Conservation (phyloP, 192 early-diverging fungal species). For the Backusella liffmaniae region DNA sequence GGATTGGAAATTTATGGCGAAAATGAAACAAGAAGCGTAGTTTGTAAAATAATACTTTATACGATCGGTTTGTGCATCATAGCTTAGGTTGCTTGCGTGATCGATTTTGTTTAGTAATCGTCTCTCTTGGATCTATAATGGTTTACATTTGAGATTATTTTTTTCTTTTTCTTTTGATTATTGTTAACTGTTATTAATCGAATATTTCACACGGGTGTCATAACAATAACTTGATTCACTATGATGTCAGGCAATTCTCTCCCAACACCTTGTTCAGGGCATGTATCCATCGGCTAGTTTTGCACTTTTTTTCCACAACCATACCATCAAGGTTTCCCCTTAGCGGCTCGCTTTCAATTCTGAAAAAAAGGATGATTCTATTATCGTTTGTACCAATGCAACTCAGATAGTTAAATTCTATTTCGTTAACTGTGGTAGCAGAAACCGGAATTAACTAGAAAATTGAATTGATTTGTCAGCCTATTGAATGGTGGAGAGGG, state of each 20-base stretch:
- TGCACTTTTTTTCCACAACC: not conserved
- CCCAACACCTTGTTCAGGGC: too few species aligned
- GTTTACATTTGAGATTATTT: not conserved
- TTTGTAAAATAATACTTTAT: not conserved
- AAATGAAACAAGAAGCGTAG: conserved; percentile 2
- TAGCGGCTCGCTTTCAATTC: not conserved
- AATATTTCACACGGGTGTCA: not conserved
- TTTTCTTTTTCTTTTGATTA: not conserved
- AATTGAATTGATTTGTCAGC: not conserved
- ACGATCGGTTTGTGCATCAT: not conserved
- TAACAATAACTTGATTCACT: not conserved
- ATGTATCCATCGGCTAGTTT: not conserved
- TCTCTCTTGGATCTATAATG: not conserved
- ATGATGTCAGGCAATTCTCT: not conserved
- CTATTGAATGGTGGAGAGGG: not conserved
- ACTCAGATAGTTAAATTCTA: not conserved
- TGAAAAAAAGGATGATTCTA: not conserved
- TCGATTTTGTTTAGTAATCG: not conserved
- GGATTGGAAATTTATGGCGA: conserved; percentile 17
- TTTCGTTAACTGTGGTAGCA: not conserved
- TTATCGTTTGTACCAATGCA: not conserved
- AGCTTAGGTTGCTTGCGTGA: not conserved
- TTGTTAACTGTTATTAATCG: not conserved
- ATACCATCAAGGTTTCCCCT: not conserved
- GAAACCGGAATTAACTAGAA: not conserved